Conservation (phyloP, 1,139 yeast genomes). For the Pichia sp. region DNA sequence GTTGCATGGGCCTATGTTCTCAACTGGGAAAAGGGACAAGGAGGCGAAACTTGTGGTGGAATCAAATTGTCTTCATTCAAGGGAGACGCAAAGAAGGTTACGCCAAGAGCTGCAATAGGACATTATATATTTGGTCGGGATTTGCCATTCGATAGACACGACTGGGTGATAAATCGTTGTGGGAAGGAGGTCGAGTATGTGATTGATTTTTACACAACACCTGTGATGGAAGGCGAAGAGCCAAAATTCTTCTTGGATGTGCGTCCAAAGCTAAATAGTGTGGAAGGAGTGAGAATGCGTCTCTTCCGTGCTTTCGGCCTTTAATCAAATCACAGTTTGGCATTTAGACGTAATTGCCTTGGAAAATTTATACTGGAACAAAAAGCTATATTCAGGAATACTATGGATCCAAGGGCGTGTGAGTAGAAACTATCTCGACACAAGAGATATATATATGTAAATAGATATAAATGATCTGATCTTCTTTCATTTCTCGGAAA, state of each 20-base stretch:
- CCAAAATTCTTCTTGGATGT: constrained; percentile 81
- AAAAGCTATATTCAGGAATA: constrained; percentile 13
- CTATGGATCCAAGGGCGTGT: constrained; percentile 1
- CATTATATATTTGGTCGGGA: constrained; percentile 56
- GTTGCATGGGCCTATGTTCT: constrained; percentile 84
- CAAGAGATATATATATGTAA: neutral
- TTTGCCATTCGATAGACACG: constrained; percentile 93
- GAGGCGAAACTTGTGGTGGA: constrained; percentile 75
- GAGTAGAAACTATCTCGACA: neutral
- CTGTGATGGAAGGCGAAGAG: constrained; percentile 38
- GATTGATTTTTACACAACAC: constrained; percentile 72
- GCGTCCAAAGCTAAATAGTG: constrained; percentile 77
- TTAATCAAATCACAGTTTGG: neutral
- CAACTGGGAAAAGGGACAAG: constrained; percentile 70
- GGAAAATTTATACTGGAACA: neutral
- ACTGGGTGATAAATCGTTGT: constrained; percentile 85
- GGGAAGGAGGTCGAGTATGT: constrained; percentile 84
- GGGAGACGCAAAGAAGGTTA: constrained; percentile 79
- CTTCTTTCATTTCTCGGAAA: neutral
- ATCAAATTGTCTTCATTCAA: constrained; percentile 79
- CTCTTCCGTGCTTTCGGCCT: constrained; percentile 55
- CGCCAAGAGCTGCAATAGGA: constrained; percentile 86
- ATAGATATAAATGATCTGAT: neutral
- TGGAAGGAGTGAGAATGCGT: constrained; percentile 77
- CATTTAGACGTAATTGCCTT: neutral